phyloP scores from a whole-genome alignment of 106 monocot genomes.

The Chionographis japonica region DNA sequence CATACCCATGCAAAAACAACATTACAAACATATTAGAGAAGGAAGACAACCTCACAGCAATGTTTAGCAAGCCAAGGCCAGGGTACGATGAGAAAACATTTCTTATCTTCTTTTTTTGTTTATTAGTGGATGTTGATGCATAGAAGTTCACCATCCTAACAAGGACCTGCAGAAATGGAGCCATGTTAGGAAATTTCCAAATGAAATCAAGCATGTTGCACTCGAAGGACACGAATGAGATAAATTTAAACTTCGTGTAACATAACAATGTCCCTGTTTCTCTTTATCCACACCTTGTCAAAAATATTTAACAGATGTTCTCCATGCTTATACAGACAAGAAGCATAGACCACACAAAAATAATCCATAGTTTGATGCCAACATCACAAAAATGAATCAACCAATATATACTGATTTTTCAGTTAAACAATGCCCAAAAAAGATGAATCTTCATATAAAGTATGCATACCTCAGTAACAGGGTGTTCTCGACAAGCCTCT shows the following conservation, averaged over 20 bases:
- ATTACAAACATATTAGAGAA: not conserved
- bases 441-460: not conserved
- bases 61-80: conserved; percentile 64
- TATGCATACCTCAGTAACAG: conserved; percentile 55
- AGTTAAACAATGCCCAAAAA: too few species aligned
- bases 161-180: conserved; percentile 50
- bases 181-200: conserved; percentile 1
- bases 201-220: not conserved
- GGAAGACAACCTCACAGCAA: conserved; percentile 68
- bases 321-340: too few species aligned
- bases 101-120: conserved; percentile 27
- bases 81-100: conserved; percentile 50
- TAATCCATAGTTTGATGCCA: too few species aligned
- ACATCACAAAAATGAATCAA: too few species aligned
- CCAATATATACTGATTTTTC: too few species aligned
- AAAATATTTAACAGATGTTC: too few species aligned
- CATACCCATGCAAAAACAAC: too few species aligned
- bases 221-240: too few species aligned
- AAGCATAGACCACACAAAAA: too few species aligned
- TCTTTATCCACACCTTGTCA: too few species aligned
- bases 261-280: too few species aligned
- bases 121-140: not conserved
- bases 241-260: too few species aligned
- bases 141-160: conserved; percentile 62
- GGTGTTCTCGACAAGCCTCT: conserved; percentile 48